Conservation (phyloP, 805 yeast species). For the Pichia rugopelliculosa region DNA sequence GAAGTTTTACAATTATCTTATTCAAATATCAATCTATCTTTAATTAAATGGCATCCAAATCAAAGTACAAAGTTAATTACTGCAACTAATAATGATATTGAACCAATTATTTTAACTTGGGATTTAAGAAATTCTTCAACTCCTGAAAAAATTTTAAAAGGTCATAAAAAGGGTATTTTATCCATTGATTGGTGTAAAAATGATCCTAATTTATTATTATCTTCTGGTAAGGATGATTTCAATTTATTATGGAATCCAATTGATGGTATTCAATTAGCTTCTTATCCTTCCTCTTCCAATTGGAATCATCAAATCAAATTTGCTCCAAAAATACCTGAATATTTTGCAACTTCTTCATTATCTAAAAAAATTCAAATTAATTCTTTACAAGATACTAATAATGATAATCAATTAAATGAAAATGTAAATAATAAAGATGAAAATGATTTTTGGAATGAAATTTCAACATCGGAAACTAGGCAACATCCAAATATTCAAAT, state of each 20-base stretch:
- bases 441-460: constrained; percentile 79
- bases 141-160: constrained; percentile 70
- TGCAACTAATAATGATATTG: constrained; percentile 73
- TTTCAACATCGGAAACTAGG: constrained; percentile 56
- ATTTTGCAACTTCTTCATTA: constrained; percentile 81
- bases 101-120: constrained; percentile 83
- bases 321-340: constrained; percentile 83
- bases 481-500: constrained; percentile 66
- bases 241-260: constrained; percentile 88
- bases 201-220: constrained; percentile 70
- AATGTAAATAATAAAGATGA: constrained; percentile 41
- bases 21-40: constrained; percentile 64
- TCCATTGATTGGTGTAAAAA: constrained; percentile 90
- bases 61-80: constrained; percentile 82
- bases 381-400: constrained; percentile 79
- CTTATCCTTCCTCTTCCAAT: constrained; percentile 85
- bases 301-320: constrained; percentile 90
- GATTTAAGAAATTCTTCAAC: constrained; percentile 88
- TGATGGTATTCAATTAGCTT: constrained; percentile 63
- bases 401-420: constrained; percentile 34
- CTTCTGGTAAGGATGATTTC: constrained; percentile 90
- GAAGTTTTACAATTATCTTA: constrained; percentile 84
- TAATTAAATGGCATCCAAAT: constrained; percentile 92
- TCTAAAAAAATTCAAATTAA: constrained; percentile 79
- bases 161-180: constrained; percentile 83